These are phyloP conservation scores for Halocafeteria seosinensis DNA, from an alignment of 108 stramenopile species.

Conservation along the genomic window DNA sequence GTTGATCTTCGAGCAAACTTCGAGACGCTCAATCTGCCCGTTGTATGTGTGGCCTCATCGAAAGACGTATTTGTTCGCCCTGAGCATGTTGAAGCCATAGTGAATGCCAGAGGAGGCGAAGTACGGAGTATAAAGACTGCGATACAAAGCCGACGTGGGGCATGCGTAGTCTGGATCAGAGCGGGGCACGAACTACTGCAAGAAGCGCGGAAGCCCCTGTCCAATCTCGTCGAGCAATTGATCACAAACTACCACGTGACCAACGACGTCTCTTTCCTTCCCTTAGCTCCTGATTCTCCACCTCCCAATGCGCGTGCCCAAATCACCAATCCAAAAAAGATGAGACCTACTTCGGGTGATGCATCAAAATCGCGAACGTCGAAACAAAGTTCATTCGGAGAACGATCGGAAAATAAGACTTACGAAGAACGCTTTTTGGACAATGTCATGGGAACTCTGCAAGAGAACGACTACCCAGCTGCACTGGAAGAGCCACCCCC, in stretches of 20 bases:
- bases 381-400: no score
- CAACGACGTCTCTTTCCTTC: conserved; percentile 36
- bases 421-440: no score
- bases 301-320: no score
- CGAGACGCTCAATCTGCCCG: conserved; percentile 32
- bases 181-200: conserved; percentile 66
- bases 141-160: conserved; percentile 27
- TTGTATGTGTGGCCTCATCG: conserved; percentile 51
- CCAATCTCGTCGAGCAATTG: conserved; percentile 51
- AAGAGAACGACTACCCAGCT: neutral
- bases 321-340: no score
- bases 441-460: no score
- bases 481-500: neutral
- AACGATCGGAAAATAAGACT: no score
- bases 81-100: conserved; percentile 46
- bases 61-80: conserved; percentile 51
- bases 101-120: conserved; percentile 33
- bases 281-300: conserved; percentile 12
- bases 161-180: conserved; percentile 52
- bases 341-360: no score
- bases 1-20: conserved; percentile 49
- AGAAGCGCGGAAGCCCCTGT: conserved; percentile 46
- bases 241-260: conserved; percentile 49
- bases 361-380: no score
- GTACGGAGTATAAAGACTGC: conserved; percentile 40